Evolutionary conservation across 306 rosid species (phyloP).

Genomic region (Citrullus amarus): DNA sequence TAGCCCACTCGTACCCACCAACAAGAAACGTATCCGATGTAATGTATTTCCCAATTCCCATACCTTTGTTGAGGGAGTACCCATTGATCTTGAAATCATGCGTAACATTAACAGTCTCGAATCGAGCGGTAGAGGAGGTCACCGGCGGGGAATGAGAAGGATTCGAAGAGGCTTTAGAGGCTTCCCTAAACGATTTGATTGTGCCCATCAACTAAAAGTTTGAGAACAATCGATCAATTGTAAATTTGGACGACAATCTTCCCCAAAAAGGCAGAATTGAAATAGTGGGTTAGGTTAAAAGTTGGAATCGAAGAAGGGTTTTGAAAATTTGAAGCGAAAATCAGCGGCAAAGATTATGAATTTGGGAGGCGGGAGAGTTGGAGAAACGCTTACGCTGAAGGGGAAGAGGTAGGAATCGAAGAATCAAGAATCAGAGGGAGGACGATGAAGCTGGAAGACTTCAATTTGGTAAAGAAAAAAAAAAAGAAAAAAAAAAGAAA

Average conservation of each 20-base stretch:
- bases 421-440: not conserved
- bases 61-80: slow-evolving; percentile 39
- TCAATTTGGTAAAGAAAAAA: not conserved
- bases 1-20: slow-evolving; percentile 52
- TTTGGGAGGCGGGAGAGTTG: not conserved
- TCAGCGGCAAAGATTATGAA: not conserved
- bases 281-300: slow-evolving; percentile 4
- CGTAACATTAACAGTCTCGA: slow-evolving; percentile 39
- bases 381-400: not conserved
- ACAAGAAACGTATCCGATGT: slow-evolving; percentile 44
- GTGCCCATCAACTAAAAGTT: slow-evolving; percentile 39
- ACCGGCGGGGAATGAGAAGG: slow-evolving; percentile 3
- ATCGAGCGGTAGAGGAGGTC: slow-evolving; percentile 33
- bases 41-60: slow-evolving; percentile 46
- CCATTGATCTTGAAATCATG: slow-evolving; percentile 47
- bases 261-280: not conserved
- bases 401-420: not conserved
- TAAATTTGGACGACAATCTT: too few relatives aligned
- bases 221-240: not conserved
- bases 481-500: too few relatives aligned
- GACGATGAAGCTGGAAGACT: not conserved
- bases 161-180: slow-evolving; percentile 16
- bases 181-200: slow-evolving; percentile 18
- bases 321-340: not conserved
- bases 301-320: not conserved